Percentiles rank a stretch among this genome's conserved stretches.
These are phyloP conservation scores for Nicotiana rustica DNA, from an alignment of 305 asterid species.

Conservation along the genomic window DNA sequence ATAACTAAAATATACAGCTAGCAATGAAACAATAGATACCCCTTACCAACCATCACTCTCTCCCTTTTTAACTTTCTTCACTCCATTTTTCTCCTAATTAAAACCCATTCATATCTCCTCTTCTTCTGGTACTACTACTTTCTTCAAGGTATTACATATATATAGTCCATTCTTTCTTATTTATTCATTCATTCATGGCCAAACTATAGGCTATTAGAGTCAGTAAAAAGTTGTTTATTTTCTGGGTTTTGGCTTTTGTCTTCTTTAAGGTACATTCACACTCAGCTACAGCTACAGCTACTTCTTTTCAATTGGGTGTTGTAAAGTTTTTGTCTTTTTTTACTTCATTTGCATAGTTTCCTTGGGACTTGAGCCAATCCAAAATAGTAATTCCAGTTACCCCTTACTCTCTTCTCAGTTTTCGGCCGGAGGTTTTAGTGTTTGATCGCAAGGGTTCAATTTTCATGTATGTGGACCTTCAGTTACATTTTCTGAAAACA, in stretches of 20 bases:
- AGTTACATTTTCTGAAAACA: no score
- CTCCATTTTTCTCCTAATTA: conserved; percentile 44
- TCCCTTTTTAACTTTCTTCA: conserved; percentile 28
- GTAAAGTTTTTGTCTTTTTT: neutral
- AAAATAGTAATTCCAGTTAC: conserved; percentile 24
- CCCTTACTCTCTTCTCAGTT: neutral
- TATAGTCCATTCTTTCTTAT: neutral
- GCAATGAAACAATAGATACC: conserved; percentile 51
- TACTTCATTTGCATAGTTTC: neutral
- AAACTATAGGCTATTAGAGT: no score
- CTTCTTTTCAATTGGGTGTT: neutral
- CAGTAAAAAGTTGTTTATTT: no score
- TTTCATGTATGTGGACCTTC: neutral
- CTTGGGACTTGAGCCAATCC: conserved; percentile 11
- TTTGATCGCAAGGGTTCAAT: no score
- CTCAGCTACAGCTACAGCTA: neutral
- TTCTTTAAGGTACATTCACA: neutral
- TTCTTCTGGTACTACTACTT: neutral
- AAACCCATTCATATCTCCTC: conserved; percentile 36
- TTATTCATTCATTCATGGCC: neutral
- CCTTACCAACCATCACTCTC: conserved; percentile 68
- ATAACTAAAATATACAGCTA: conserved; percentile 31
- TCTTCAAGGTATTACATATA: conserved; percentile 20
- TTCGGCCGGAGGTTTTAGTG: neutral
- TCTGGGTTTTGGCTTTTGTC: neutral